phyloP scores from a whole-genome alignment of 371 early-diverging fungal species.

The Mucor ambiguus region DNA sequence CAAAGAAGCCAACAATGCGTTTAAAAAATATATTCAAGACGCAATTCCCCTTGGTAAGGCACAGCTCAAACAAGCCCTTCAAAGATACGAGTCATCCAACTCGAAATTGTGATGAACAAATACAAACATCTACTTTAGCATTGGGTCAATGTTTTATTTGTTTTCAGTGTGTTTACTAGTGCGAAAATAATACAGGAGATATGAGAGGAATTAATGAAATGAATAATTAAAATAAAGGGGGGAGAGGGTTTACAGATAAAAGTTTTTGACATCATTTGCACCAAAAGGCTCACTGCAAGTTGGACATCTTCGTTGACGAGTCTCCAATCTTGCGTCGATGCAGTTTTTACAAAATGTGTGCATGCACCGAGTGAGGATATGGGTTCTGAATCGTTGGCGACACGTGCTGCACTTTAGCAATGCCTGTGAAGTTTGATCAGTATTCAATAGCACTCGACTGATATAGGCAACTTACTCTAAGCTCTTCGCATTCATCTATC shows the following conservation, averaged over 20 bases:
- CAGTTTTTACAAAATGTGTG: slow-evolving; percentile 97
- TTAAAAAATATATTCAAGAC: not conserved
- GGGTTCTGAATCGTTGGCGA: slow-evolving; percentile 81
- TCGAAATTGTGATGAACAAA: not conserved
- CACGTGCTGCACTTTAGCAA: slow-evolving; percentile 91
- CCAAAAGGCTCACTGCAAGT: slow-evolving; percentile 94
- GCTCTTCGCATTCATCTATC: slow-evolving; percentile 49
- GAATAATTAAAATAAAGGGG: not conserved
- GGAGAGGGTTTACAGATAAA: slow-evolving; percentile 72
- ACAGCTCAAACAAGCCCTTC: not conserved
- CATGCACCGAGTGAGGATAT: slow-evolving; percentile 89
- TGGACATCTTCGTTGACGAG: slow-evolving; percentile 98
- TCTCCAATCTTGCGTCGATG: slow-evolving; percentile 86
- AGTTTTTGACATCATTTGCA: slow-evolving; percentile 85
- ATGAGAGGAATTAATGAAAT: not conserved
- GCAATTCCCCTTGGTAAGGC: not conserved
- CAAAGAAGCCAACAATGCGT: not conserved
- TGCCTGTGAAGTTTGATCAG: slow-evolving; percentile 47
- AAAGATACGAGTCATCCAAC: not conserved
- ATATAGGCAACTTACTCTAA: slow-evolving; percentile 29
- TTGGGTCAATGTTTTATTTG: no score
- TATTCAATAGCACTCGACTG: slow-evolving; percentile 5
- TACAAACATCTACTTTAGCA: no score
- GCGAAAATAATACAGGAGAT: no score
- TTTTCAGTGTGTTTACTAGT: no score